Evolutionary conservation across 768 basidiomycete genomes (phyloP), one percentile per base, ranked within the genome.

Genomic region (Phaeotremella skinneri): DNA sequence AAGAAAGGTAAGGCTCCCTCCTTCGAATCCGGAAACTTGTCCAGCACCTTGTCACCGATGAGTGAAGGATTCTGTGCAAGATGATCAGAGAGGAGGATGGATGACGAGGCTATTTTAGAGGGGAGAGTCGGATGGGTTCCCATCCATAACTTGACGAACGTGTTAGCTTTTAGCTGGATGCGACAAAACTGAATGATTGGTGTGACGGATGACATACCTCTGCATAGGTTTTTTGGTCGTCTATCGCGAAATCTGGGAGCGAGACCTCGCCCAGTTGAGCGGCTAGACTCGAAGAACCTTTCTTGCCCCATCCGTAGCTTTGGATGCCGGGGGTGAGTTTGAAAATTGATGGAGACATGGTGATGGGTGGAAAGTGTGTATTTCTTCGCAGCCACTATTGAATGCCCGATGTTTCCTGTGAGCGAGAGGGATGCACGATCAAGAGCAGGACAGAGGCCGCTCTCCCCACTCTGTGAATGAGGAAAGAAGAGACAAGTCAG

Each of bases 251-350:
- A 5, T 81, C 84, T 3, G 86, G 82, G 2, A 88, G 76, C 49
- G 79, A 81, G 43, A 84, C 83, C 2, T 79, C 69, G 0, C 88
- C 90, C 51, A 89, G 85, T 71, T 90, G 86, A 4, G 94, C 92
- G n/a, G 90, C 96, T 75, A 89, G 88, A 62, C 89, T 90, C 17
- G 80, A 79, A 13, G 78, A 79, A 2, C 94, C 94, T 16, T 84
- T 79, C 80, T 89, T 92, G 20, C 94, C 94, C 94, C 94, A 99
- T 73, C 92, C 90, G 74, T 98, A 97, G 61, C 85, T 83, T 74
- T 98, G 92, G 0, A 85, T 83, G 5, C 90, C 93, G 2, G 91
- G 89, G 3, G 81, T 68, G 68, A 97, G 82, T 76, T 87, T 88
- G 80, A 96, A 91, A 16, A 91, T 52, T 27, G 72, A 50, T 37